Evolutionary conservation across 805 yeast genomes (phyloP), one percentile per base, ranked within the genome.

Genomic region (Metschnikowia kofuensis): DNA sequence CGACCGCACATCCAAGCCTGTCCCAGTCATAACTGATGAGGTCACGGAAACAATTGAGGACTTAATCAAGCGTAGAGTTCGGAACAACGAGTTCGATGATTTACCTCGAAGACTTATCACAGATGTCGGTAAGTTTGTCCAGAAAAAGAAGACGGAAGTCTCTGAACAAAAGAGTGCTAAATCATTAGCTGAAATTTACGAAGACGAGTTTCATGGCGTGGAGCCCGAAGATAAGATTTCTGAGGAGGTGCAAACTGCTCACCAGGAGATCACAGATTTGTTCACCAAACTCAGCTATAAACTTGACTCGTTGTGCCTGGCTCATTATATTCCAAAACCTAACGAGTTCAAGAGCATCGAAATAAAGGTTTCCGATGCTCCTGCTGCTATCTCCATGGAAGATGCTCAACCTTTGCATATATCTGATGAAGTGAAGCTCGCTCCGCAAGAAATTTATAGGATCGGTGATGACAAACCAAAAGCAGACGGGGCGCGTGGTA

Each of bases 1-100:
- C 61, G 99, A 92, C 59, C 80, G 98, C 61, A 88, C 90, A 7
- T 83, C 97, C 8, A 92, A 92, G 60, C 97, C 99, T 0, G 97
- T 90, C 5, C 99, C 99, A 0, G 90, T 91, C 7, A 88, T 91
- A 48, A 94, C 99, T 0, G 83, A 83, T 58, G 96, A 91, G 55
- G 79, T 86, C 10, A 89, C 98, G 0, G 95, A 88, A 58, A 73
- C 87, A 1, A 68, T 92, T 21, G 99, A 94, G 64, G 97, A 92
- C 45, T 73, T 94, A 70, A 92, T 92, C 59, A 79, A 89, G 65
- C 79, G 88, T 58, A 81, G 98, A 64, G 85, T 94, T 58, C 77
- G 79, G 59, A 83, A 78, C 50, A 81, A 74, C 38, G 83, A 86
- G 52, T 92, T 90, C 65, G 95, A 92, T 64, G 98, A 92, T 61